Evolutionary conservation across 176 grass and related monocot genomes (phyloP).

Genomic region (Eleusine indica): DNA sequence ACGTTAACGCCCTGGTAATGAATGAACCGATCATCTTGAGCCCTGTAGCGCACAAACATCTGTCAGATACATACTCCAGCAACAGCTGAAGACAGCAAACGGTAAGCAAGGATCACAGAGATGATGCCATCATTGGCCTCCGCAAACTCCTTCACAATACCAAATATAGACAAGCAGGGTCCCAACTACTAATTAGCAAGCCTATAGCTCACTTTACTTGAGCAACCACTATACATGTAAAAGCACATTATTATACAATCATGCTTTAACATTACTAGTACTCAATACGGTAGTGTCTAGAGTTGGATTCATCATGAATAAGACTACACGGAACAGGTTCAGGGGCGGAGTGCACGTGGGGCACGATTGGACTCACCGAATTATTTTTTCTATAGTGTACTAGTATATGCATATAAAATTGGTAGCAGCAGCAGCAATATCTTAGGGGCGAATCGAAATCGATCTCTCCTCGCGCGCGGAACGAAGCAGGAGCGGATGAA

Average conservation of each 20-base stretch:
- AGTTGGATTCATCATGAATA: not conserved
- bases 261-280: not conserved
- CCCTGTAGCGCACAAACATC: conserved; percentile 24
- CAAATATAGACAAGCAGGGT: not conserved
- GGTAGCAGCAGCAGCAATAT: not conserved
- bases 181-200: not conserved
- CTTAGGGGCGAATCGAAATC: not conserved
- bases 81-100: not conserved
- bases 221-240: not conserved
- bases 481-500: not conserved
- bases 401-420: not conserved
- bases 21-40: conserved; percentile 67
- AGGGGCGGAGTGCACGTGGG: not conserved
- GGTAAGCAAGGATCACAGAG: not conserved
- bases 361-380: not conserved
- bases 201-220: not conserved
- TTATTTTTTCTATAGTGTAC: not conserved
- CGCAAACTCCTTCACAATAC: not conserved
- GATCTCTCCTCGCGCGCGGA: not conserved
- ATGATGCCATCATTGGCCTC: not conserved
- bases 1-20: conserved; percentile 68
- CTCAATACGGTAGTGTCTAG: not conserved
- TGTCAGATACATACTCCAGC: not conserved
- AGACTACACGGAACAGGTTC: not conserved
- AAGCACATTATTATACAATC: not conserved